A percentile compares a stretch with the other conserved stretches of the same genome.
Evolutionary conservation across 192 early-diverging fungal species (phyloP).

Genomic region (Rhizophagus sp.): DNA sequence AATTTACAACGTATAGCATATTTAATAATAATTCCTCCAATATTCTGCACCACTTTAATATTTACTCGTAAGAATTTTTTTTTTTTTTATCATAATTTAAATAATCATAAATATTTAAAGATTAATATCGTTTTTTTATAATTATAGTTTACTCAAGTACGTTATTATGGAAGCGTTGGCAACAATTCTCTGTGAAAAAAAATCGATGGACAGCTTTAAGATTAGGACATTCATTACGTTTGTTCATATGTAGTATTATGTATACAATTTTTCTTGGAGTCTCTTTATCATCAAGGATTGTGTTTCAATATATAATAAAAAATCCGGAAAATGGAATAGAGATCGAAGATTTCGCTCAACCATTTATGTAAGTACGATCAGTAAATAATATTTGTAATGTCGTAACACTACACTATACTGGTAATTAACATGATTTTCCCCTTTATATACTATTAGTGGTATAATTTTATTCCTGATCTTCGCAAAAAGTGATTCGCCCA

Average conservation of each 20-base stretch:
- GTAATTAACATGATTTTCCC: neutral
- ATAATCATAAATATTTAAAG: neutral
- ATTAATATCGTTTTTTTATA: neutral
- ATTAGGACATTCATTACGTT: neutral
- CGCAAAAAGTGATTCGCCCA: neutral
- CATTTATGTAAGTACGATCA: neutral
- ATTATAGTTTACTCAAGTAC: neutral
- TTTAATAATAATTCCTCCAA: neutral
- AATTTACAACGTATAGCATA: neutral
- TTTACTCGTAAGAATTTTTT: neutral
- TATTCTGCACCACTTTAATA: neutral
- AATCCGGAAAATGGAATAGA: neutral
- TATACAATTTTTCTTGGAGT: neutral
- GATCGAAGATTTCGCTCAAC: neutral
- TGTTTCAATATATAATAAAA: neutral
- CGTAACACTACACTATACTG: no score
- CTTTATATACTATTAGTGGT: neutral
- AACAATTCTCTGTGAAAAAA: neutral
- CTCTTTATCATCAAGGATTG: neutral
- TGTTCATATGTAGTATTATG: neutral
- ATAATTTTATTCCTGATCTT: conserved; percentile 9
- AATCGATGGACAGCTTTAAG: neutral
- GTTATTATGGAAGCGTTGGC: neutral
- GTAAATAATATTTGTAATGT: no score
- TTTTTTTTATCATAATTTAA: neutral